These are phyloP conservation scores for Eremothecium sinecaudum DNA, from an alignment of 1,139 yeast species.

Conservation along the genomic window DNA sequence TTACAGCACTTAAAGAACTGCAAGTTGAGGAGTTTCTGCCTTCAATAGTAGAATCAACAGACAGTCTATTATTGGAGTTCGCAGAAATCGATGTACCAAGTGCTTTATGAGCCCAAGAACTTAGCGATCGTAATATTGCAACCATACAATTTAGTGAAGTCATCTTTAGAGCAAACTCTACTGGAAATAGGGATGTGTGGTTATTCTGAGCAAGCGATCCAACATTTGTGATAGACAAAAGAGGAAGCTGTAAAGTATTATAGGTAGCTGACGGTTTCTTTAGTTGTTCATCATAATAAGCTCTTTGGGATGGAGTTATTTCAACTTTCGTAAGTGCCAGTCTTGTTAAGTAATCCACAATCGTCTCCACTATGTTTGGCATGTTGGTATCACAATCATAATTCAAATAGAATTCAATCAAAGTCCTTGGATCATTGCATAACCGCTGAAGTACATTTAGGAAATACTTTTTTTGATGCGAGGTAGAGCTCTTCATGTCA, in stretches of 20 bases:
- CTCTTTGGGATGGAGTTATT: constrained; percentile 58
- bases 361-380: constrained; percentile 78
- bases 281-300: constrained; percentile 54
- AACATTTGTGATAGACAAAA: constrained; percentile 62
- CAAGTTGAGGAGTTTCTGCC: constrained; percentile 37
- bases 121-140: constrained; percentile 69
- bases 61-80: constrained; percentile 9
- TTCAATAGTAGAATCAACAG: constrained; percentile 17
- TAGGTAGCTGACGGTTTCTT: constrained; percentile 61
- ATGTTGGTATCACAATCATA: constrained; percentile 85
- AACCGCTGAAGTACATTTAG: constrained; percentile 68
- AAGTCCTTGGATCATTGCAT: constrained; percentile 80
- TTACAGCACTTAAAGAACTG: constrained; percentile 7
- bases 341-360: constrained; percentile 69
- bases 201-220: constrained; percentile 56
- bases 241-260: constrained; percentile 62
- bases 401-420: constrained; percentile 86
- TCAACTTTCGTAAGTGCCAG: constrained; percentile 65
- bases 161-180: constrained; percentile 78
- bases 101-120: constrained; percentile 84
- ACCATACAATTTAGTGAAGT: constrained; percentile 73
- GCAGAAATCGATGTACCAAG: constrained; percentile 29
- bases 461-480: constrained; percentile 85
- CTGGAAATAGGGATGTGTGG: constrained; percentile 46
- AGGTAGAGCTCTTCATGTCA: constrained; percentile 82